Evolutionary conservation across 179 eudicot species (phyloP), one percentile per base, ranked within the genome.

Genomic region (Silene vulgaris): DNA sequence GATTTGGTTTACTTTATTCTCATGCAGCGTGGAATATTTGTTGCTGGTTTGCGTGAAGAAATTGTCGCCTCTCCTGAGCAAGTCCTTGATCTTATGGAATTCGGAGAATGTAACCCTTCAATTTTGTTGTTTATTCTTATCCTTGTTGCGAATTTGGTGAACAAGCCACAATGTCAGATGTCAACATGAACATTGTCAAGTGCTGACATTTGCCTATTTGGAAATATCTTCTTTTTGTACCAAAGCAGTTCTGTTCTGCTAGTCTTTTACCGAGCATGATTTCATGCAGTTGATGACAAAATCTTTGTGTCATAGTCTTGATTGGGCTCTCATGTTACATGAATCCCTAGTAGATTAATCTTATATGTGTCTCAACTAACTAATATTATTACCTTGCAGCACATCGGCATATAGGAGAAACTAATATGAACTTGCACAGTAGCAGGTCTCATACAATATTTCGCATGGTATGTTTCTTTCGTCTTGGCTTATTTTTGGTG

Each of bases 391-490:
- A n/a, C 32, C 76, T 75, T 81, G 85, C 91, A 95, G 97, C 91
- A 77, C 95, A 90, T 82, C 91, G 99, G 43, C 99, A 90, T 80
- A 88, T 90, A 74, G 99, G 97, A 73, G 99, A 95, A 85, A 95
- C 99, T 57, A 95, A 95, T 86, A 95, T 95, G 99, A 95, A 95
- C 66, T 62, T 89, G 56, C 89, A 95, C 79, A 95, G 99, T 73
- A 95, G 97, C 69, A 85, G 99, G 79, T 95, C 99, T 72, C 99
- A 95, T 80, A 92, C 99, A 75, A 92, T 95, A 77, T 95, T 95
- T 71, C 96, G 99, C 78, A 95, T 95, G 99, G 99, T 95, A 88
- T 5, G 71, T 45, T 62, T 76, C 71, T 74, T 79, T 43, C 69
- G 61, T 57, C 11, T 59, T 67, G 6, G n/a, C 23, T n/a, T 56